Percentiles rank a stretch among this genome's conserved stretches.
Evolutionary conservation across 805 yeast genomes (phyloP).

Genomic region (Starmerella asiatica): DNA sequence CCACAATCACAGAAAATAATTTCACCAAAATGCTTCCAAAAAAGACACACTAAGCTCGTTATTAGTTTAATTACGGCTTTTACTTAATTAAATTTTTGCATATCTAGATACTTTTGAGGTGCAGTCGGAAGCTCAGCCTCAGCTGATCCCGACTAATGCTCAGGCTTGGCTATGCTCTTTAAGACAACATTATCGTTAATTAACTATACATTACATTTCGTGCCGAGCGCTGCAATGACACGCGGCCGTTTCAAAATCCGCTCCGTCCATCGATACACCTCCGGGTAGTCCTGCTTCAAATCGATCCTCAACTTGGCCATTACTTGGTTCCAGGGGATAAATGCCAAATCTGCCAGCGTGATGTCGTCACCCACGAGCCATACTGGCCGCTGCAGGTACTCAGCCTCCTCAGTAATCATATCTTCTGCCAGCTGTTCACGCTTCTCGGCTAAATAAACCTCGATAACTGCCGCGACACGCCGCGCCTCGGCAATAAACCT

Average conservation of each 20-base stretch:
- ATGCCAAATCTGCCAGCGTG: slow-evolving; percentile 76
- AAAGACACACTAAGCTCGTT: too few relatives aligned
- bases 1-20: too few relatives aligned
- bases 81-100: too few relatives aligned
- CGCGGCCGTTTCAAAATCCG: slow-evolving; percentile 93
- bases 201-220: too few relatives aligned
- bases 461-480: slow-evolving; percentile 84
- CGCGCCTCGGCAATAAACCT: slow-evolving; percentile 85
- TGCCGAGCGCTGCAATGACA: slow-evolving; percentile 61
- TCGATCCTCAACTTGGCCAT: slow-evolving; percentile 86
- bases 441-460: slow-evolving; percentile 87
- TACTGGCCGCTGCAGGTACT: slow-evolving; percentile 83
- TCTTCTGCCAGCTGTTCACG: slow-evolving; percentile 85
- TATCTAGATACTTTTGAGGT: too few relatives aligned
- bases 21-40: too few relatives aligned
- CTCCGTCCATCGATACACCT: slow-evolving; percentile 91
- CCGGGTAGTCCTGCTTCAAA: slow-evolving; percentile 78
- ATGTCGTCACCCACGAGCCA: slow-evolving; percentile 84
- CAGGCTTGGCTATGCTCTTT: background rate
- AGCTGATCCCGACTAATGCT: background rate
- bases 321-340: slow-evolving; percentile 95
- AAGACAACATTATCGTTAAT: too few relatives aligned
- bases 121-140: too few relatives aligned
- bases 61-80: too few relatives aligned
- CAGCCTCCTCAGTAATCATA: slow-evolving; percentile 74